These are phyloP conservation scores for Penicillium sclerotiorum DNA, from an alignment of 2,329 filamentous ascomycete species.

Conservation along the genomic window DNA sequence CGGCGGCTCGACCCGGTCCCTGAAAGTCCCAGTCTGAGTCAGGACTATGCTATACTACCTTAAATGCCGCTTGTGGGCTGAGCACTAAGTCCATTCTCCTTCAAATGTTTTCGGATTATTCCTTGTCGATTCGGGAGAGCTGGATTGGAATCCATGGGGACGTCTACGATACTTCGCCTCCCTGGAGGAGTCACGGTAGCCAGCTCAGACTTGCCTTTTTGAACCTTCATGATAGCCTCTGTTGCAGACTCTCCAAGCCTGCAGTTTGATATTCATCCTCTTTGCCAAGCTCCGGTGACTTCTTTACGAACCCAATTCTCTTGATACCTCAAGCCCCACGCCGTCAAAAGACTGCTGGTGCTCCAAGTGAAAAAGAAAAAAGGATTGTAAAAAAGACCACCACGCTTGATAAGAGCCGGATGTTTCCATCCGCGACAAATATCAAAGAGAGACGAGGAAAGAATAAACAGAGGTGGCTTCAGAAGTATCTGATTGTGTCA, in stretches of 20 bases:
- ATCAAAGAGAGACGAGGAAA: slow-evolving; percentile 1
- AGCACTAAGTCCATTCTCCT: no score
- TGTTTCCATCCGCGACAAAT: not conserved
- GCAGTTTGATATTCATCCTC: not conserved
- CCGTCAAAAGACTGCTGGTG: slow-evolving; percentile 27
- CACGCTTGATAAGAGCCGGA: not conserved
- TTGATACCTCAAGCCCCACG: slow-evolving; percentile 16
- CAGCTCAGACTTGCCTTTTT: slow-evolving; percentile 39
- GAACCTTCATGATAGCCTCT: slow-evolving; percentile 21
- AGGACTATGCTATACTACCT: no score
- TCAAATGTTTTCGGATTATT: no score
- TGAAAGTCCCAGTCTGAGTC: no score
- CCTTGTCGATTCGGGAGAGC: no score
- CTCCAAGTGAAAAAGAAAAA: slow-evolving; percentile 14
- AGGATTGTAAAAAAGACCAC: not conserved
- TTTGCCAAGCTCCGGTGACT: not conserved
- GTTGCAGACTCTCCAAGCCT: not conserved
- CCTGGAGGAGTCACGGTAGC: not conserved
- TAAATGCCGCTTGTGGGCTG: no score
- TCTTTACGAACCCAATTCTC: not conserved
- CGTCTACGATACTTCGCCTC: not conserved
- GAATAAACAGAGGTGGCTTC: slow-evolving; percentile 27
- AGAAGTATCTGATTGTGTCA: slow-evolving; percentile 50
- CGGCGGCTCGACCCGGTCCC: no score
- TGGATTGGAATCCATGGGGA: no score